Conservation (phyloP, 306 rosid species). For the Parietaria judaica region DNA sequence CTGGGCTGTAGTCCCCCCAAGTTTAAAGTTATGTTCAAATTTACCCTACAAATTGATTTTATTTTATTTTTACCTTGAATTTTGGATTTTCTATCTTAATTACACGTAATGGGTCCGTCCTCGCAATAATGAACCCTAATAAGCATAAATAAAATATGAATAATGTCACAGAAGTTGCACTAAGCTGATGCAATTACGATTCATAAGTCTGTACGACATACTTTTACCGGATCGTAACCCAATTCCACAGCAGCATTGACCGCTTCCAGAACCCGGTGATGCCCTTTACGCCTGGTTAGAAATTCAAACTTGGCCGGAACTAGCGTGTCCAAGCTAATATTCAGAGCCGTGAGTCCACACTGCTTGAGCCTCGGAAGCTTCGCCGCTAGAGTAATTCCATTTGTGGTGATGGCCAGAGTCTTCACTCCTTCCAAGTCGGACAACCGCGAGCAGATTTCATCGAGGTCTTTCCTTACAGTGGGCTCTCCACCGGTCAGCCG, state of each 20-base stretch:
- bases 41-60: too few relatives aligned
- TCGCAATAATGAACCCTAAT: neutral
- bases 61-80: too few relatives aligned
- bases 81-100: too few relatives aligned
- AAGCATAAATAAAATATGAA: slow-evolving; percentile 2
- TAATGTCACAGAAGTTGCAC: neutral
- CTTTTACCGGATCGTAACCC: slow-evolving; percentile 89
- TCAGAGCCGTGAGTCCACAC: slow-evolving; percentile 70
- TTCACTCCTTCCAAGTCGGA: slow-evolving; percentile 66
- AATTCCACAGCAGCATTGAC: slow-evolving; percentile 67
- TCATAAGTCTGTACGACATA: slow-evolving; percentile 19
- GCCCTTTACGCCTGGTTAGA: slow-evolving; percentile 88
- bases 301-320: slow-evolving; percentile 89
- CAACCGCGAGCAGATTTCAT: slow-evolving; percentile 65
- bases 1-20: too few relatives aligned
- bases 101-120: too few relatives aligned
- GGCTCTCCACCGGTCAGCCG: slow-evolving; percentile 96
- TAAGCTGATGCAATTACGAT: too few relatives aligned
- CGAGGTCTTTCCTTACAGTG: slow-evolving; percentile 78
- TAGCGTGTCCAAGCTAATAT: slow-evolving; percentile 81
- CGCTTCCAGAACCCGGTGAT: slow-evolving; percentile 66
- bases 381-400: slow-evolving; percentile 59
- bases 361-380: slow-evolving; percentile 73
- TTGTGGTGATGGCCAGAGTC: slow-evolving; percentile 72
- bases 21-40: too few relatives aligned